Conservation (phyloP, 1,284 basidiomycete genomes). For the Papiliotrema fonsecae region DNA sequence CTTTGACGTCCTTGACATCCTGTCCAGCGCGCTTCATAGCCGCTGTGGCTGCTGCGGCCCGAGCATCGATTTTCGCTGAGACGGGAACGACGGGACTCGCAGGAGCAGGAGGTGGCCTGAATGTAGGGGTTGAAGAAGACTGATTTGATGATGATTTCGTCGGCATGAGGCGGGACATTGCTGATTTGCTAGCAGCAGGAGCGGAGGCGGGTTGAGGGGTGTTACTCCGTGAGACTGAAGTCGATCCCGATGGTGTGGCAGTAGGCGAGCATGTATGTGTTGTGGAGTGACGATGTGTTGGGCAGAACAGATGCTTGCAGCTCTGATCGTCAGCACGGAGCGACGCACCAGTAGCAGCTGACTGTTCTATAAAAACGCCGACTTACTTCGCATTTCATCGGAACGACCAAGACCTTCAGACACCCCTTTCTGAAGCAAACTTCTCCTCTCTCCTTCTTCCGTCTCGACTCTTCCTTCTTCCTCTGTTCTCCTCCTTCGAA, state of each 20-base stretch:
- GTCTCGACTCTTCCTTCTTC: slow-evolving; percentile 32
- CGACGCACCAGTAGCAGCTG: background rate
- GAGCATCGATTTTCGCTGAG: slow-evolving; percentile 27
- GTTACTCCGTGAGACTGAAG: slow-evolving; percentile 12
- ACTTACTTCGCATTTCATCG: slow-evolving; percentile 44
- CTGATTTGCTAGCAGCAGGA: slow-evolving; percentile 20
- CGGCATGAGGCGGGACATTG: slow-evolving; percentile 27
- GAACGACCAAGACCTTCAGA: slow-evolving; percentile 41
- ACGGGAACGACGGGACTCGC: slow-evolving; percentile 2
- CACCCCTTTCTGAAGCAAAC: slow-evolving; percentile 44
- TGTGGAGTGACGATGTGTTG: slow-evolving; percentile 31
- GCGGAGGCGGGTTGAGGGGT: slow-evolving; percentile 18
- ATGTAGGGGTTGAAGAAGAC: slow-evolving; percentile 1
- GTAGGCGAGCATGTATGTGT: slow-evolving; percentile 32
- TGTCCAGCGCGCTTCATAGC: slow-evolving; percentile 42
- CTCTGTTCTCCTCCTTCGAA: slow-evolving; percentile 41
- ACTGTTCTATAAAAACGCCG: background rate
- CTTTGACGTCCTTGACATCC: slow-evolving; percentile 46
- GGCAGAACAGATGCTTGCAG: slow-evolving; percentile 39
- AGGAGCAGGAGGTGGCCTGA: slow-evolving; percentile 3
- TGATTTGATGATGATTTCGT: slow-evolving; percentile 6
- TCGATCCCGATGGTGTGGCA: slow-evolving; percentile 10
- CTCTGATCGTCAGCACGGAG: slow-evolving; percentile 10
- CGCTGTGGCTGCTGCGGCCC: slow-evolving; percentile 41
- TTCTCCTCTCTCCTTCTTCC: slow-evolving; percentile 39